A percentile compares a stretch with the other conserved stretches of the same genome.
phyloP scores from a whole-genome alignment of 805 yeast species.

The Barnettozyma wickerhamii region DNA sequence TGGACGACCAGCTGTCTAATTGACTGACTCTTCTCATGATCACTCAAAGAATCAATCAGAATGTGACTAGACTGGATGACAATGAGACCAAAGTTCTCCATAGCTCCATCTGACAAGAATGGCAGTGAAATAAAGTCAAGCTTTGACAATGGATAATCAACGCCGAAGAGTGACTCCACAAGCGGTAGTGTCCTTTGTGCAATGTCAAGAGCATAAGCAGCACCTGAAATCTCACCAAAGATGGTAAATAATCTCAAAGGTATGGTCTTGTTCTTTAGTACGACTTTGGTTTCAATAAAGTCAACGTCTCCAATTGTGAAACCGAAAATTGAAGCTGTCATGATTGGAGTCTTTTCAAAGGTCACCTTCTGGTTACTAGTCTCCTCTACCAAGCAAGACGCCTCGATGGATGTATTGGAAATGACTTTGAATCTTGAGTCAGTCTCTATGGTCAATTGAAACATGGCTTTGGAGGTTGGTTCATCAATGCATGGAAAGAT shows the following conservation, averaged over 20 bases:
- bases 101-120: constrained; percentile 70
- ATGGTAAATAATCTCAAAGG: constrained; percentile 56
- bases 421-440: constrained; percentile 41
- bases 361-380: constrained; percentile 28
- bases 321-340: constrained; percentile 61
- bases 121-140: constrained; percentile 68
- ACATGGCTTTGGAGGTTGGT: constrained; percentile 46
- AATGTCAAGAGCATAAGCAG: constrained; percentile 46
- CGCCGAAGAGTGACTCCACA: constrained; percentile 40
- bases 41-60: constrained; percentile 31
- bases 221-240: constrained; percentile 43
- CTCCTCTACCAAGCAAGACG: constrained; percentile 23
- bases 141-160: constrained; percentile 53
- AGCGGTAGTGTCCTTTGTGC: constrained; percentile 45
- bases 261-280: constrained; percentile 25
- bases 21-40: constrained; percentile 26
- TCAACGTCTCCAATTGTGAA: constrained; percentile 69
- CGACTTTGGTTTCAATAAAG: constrained; percentile 35
- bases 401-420: constrained; percentile 41
- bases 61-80: constrained; percentile 52
- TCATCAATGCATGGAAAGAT: constrained; percentile 74
- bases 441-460: constrained; percentile 47
- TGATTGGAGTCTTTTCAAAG: constrained; percentile 53
- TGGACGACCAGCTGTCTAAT: constrained; percentile 60
- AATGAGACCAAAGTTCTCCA: constrained; percentile 75